Base-by-base conservation (phyloP, 345 rosid species). In the Heritiera fomes region DNA sequence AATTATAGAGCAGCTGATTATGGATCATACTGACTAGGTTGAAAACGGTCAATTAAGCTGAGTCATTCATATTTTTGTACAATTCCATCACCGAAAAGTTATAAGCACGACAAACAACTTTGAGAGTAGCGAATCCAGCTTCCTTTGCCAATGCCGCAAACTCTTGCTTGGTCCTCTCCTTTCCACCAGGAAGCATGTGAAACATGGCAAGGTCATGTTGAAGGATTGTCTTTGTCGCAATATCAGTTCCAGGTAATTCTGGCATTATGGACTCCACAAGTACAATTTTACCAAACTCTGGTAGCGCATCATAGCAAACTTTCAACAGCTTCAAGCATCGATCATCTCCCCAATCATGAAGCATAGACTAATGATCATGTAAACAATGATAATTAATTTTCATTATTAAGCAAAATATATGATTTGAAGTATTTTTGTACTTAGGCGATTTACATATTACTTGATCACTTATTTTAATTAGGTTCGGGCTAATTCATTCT, bases 301-400 rank as follows among this genome's bases (percentile, higher is more conserved):
- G 82, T 15, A 82, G 41, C 0, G 85, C 78, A 3, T 79, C 61
- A 66, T 79, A 79, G 32, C 87, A 82, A 15, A 79, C 78, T 80
- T 81, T 84, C 23, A 86, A 69, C 47, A 87, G 28, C 80, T 86
- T 86, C 65, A 78, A 61, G 71, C 86, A 82, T 23, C 52, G 47
- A 20, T 86, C 82, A 65, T 87, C 86, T 8, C 17, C 77, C 90
- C 84, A 83, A 2, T 82, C 80, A 68, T 87, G 87, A 74, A 43
- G 8, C 45, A 41, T 41, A 5, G 4, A 3, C 43, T 41, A 41
- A 41, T 41, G 43, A 41, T 0, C 6, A 41, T 41, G 43, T 41
- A 41, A 41, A 41, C 5, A 41, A 41, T 41, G 43, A 41, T 41
- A 41, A 41, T 41, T 41, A 41, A 41, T 5, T 41, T 41, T 41